These are phyloP conservation scores for Fagopyrum esculentum DNA, from an alignment of 148 eudicot genomes.

Conservation along the genomic window DNA sequence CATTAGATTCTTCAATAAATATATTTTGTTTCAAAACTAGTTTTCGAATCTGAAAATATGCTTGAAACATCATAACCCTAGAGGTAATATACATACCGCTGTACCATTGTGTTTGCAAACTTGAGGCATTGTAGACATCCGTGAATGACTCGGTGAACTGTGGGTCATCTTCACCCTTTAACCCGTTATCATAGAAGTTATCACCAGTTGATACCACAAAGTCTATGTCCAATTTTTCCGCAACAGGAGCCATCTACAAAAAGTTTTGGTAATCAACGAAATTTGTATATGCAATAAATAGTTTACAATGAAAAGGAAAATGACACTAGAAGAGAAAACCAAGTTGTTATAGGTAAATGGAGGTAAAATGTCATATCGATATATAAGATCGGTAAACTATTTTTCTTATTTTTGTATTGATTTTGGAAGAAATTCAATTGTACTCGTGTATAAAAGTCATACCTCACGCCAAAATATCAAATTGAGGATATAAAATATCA, in stretches of 20 bases:
- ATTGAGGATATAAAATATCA: neutral
- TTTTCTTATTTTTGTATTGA: too few species aligned
- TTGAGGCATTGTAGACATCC: conserved; percentile 52
- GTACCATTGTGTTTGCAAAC: conserved; percentile 80
- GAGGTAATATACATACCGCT: conserved; percentile 27
- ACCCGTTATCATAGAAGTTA: conserved; percentile 68
- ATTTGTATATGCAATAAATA: neutral
- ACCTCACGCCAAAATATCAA: too few species aligned
- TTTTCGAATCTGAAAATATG: neutral
- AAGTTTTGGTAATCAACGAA: neutral
- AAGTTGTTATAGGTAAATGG: too few species aligned
- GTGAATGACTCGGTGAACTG: conserved; percentile 53
- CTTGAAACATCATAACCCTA: neutral
- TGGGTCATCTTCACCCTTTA: conserved; percentile 49
- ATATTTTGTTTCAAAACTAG: too few species aligned
- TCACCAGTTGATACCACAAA: conserved; percentile 81
- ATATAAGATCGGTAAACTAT: too few species aligned
- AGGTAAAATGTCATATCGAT: too few species aligned
- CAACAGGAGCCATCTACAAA: conserved; percentile 65
- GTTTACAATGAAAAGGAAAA: too few species aligned
- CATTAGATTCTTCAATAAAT: neutral
- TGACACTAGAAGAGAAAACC: too few species aligned
- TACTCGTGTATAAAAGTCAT: too few species aligned
- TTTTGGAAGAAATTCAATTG: too few species aligned
- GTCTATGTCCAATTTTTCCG: conserved; percentile 48